Evolutionary conservation across 306 rosid genomes (phyloP), one percentile per base, ranked within the genome.

Genomic region (Quercus rubra): DNA sequence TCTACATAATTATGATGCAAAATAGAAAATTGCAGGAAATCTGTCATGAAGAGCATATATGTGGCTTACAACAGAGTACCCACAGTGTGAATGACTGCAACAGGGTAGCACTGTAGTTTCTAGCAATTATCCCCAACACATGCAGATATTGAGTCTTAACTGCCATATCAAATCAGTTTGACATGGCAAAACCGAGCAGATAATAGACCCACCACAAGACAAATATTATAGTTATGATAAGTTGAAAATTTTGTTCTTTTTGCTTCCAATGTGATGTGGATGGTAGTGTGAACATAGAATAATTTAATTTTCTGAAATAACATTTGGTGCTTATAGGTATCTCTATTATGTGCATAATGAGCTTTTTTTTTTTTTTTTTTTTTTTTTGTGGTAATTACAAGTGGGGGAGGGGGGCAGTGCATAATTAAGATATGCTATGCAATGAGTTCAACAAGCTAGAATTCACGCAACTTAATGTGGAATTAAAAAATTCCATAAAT

Each of bases 121-220:
- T 57, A 75, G 77, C 56, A 75, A 61, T 55, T 69, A 38, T 71
- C 70, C 55, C 77, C 21, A 38, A 61, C 75, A 71, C 30, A 81
- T 78, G 78, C 38, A 78, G 77, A 66, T 66, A 68, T 68, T 74
- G 38, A 71, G 28, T 35, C 18, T 30, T 30, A 13, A 64, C 46
- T 38, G 33, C 70, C 70, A 64, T n/a, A 64, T 30, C 20, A 64
- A 59, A 64, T 64, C 70, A 64, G 15, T 59, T 59, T 59, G 13
- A 12, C 33, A 23, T 59, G 27, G 66, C 66, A 59, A 4, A 64
- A 64, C 70, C 21, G 6, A 17, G 41, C 31, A 64, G 20, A 64
- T 27, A 33, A 30, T 63, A 63, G 31, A 6, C 23, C 43, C 70
- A 30, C 15, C 1, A 12, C 23, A 17, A 6, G 18, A 64, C 70